These are phyloP conservation scores for Apiospora rasikravindrae DNA, from an alignment of 2,329 filamentous ascomycete genomes.

Conservation along the genomic window DNA sequence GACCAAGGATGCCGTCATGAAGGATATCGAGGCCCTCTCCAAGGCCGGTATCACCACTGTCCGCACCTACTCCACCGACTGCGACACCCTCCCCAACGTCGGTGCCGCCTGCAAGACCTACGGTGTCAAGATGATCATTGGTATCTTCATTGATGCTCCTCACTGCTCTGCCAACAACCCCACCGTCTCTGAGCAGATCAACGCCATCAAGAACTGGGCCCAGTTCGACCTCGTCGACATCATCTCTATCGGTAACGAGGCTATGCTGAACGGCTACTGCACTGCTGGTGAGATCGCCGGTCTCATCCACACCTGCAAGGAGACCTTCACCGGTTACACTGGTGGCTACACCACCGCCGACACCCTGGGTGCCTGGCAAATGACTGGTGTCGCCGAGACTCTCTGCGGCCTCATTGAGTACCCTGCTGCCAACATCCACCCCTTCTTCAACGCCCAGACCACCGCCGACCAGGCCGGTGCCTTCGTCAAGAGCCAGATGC, in stretches of 20 bases:
- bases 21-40: slow-evolving; percentile 68
- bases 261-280: slow-evolving; percentile 76
- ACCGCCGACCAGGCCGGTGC: slow-evolving; percentile 69
- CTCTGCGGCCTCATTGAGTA: slow-evolving; percentile 81
- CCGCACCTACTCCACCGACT: slow-evolving; percentile 93
- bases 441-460: slow-evolving; percentile 85
- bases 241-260: slow-evolving; percentile 90
- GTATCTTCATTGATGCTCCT: slow-evolving; percentile 79
- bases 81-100: slow-evolving; percentile 77
- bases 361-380: slow-evolving; percentile 78
- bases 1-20: slow-evolving; percentile 58
- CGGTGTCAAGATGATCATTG: slow-evolving; percentile 81
- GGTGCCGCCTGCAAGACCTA: slow-evolving; percentile 69
- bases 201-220: slow-evolving; percentile 72
- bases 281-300: slow-evolving; percentile 65
- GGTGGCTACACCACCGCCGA: slow-evolving; percentile 85
- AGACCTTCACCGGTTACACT: slow-evolving; percentile 73
- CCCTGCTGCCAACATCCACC: slow-evolving; percentile 85
- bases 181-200: slow-evolving; percentile 74
- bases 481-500: slow-evolving; percentile 78
- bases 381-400: slow-evolving; percentile 56
- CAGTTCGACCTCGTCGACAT: slow-evolving; percentile 79
- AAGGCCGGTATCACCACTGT: slow-evolving; percentile 70
- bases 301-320: slow-evolving; percentile 73
- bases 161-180: slow-evolving; percentile 62